Evolutionary conservation across 345 rosid genomes (phyloP), one percentile per base, ranked within the genome.

Genomic region (Durio zibethinus): DNA sequence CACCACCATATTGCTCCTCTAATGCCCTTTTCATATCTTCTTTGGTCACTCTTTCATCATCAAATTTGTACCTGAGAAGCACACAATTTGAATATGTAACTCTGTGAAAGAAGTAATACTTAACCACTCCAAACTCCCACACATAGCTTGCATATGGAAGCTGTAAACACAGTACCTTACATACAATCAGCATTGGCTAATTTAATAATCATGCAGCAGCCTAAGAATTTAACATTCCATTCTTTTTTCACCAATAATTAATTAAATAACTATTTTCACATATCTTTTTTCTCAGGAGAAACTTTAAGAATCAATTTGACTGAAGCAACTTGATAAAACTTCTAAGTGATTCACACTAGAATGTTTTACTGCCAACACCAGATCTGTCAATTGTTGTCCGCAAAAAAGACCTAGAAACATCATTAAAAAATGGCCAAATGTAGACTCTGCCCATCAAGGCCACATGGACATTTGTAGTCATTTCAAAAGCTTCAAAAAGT

Each of bases 1-100:
- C 98, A 74, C 99, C 98, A 73, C 99, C 99, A 77, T 92, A 96
- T 87, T 96, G 99, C 88, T 93, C 98, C 75, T 96, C 99, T 52
- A 96, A 74, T 59, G 97, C 99, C 87, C 94, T 92, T 83, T 90
- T 92, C 77, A 86, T 38, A 74, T 96, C 99, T 87, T 93, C 99
- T 81, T 93, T 94, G 45, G 99, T 96, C 76, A 96, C 99, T 74
- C 97, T 86, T 78, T 96, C 99, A 81, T 96, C 99, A 77, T 96
- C 98, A 82, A 96, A 96, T 82, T 96, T 96, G 86, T 87, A 96
- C 99, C 99, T 96, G 86, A 65, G 73, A 63, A 40, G 20, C 56
- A 62, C 9, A 73, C 18, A 70, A 81, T 15, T 43, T 53, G 42
- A 16, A 67, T 57, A 23, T 31, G 25, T 43, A 62, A 75, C 11